Percentiles rank a stretch among this genome's conserved stretches.
These are phyloP conservation scores for Actinomortierella wolfii DNA, from an alignment of 371 early-diverging fungal genomes.

Conservation along the genomic window DNA sequence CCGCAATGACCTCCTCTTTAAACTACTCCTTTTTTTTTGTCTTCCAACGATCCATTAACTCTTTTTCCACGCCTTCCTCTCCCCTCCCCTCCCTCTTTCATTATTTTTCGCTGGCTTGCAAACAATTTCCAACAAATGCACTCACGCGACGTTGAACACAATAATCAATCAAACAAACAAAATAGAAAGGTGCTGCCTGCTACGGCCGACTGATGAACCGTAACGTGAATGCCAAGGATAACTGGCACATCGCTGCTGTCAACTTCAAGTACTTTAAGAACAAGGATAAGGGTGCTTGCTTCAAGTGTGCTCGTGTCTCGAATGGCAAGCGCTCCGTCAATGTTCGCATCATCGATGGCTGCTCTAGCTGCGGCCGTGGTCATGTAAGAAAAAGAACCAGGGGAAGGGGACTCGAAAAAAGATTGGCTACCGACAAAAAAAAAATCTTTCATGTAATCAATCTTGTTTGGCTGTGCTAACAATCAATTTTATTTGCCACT, in stretches of 20 bases:
- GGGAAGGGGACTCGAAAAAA: too few species aligned
- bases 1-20: too few species aligned
- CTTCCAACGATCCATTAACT: background rate
- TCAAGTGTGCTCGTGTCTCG: constrained; percentile 42
- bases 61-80: background rate
- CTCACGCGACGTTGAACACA: too few species aligned
- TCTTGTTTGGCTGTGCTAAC: too few species aligned
- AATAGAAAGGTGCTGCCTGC: constrained; percentile 20
- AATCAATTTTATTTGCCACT: too few species aligned
- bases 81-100: background rate
- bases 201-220: constrained; percentile 38
- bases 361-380: constrained; percentile 13
- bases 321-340: constrained; percentile 11
- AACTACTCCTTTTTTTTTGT: background rate
- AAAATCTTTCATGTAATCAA: too few species aligned
- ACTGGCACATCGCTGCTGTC: constrained; percentile 43
- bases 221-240: constrained; percentile 30
- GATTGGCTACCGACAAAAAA: too few species aligned
- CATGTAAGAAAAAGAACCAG: too few species aligned
- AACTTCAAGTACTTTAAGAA: constrained; percentile 17
- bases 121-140: too few species aligned
- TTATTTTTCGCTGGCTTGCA: too few species aligned
- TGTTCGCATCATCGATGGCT: constrained; percentile 42
- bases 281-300: constrained; percentile 27
- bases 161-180: too few species aligned